Evolutionary conservation across 2,329 filamentous ascomycete species (phyloP), one percentile per base, ranked within the genome.

Genomic region (Nemania sp.): DNA sequence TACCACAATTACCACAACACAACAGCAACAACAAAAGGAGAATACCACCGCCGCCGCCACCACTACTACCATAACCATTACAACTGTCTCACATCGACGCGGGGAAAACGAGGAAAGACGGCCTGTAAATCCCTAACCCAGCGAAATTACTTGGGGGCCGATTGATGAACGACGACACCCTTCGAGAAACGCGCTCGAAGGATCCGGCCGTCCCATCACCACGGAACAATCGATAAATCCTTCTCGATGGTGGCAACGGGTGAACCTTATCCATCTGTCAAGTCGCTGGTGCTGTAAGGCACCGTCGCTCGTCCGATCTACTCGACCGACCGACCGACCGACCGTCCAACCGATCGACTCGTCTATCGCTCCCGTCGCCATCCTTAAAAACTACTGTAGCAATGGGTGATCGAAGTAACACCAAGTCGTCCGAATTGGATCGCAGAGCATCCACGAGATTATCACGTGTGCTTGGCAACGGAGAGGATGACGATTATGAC

Each of bases 401-500:
- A 74, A 86, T 86, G 84, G 80, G 80, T 73, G 76, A 77, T 56
- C 74, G 77, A 59, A 66, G 72, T 68, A 73, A 81, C 69, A 76
- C 76, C 71, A 82, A 82, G 69, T 73, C 78, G 61, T 78, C 77
- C 65, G 79, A 79, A 70, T 68, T 80, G 70, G 82, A 83, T 47
- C 77, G 77, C 47, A 80, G 82, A 72, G 76, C 76, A 26, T 84
- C 85, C 35, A 77, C 79, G 60, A 80, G 80, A 70, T 69, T 79
- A 58, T 82, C 82, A 26, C 66, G 67, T 57, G 22, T 57, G 47
- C 67, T 67, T 53, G 79, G 77, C 58, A 58, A 66, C 35, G 24
- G 49, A 24, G 81, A 83, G 69, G 84, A 86, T 38, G 82, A 86
- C 32, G 79, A 82, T 51, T 87, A 86, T 66, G 84, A 84, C 71